phyloP scores from a whole-genome alignment of 139 green algal species.

The Medakamo hakoo region DNA sequence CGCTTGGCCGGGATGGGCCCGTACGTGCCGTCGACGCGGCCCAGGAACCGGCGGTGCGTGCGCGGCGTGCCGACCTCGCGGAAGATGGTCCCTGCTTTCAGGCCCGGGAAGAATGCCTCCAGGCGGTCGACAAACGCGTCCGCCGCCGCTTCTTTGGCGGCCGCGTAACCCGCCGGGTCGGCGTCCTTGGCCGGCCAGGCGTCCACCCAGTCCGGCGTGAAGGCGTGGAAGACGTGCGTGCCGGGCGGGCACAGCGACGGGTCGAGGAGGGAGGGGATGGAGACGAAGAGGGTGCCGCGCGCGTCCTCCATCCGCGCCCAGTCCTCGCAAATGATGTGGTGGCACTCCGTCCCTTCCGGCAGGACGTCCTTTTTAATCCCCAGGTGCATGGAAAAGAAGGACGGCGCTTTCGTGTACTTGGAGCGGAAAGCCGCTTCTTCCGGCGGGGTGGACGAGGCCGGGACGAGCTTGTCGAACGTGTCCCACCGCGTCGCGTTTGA shows the following conservation, averaged over 20 bases:
- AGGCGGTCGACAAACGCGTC: slow-evolving; percentile 56
- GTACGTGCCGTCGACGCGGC: slow-evolving; percentile 75
- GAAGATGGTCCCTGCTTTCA: slow-evolving; percentile 45
- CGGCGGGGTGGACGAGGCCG: neutral
- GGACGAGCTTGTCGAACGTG: slow-evolving; percentile 73
- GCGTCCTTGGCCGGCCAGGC: slow-evolving; percentile 42
- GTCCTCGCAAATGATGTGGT: slow-evolving; percentile 90
- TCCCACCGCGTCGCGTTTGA: slow-evolving; percentile 94
- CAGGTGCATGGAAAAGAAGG: slow-evolving; percentile 85
- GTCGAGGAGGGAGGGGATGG: slow-evolving; percentile 84
- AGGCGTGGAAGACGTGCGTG: slow-evolving; percentile 82
- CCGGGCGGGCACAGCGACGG: slow-evolving; percentile 55
- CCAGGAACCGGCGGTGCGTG: slow-evolving; percentile 84
- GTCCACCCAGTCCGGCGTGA: slow-evolving; percentile 92
- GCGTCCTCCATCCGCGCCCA: slow-evolving; percentile 71
- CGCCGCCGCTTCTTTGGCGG: slow-evolving; percentile 63
- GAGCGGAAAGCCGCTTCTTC: slow-evolving; percentile 27
- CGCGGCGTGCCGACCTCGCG: slow-evolving; percentile 71
- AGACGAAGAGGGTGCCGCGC: slow-evolving; percentile 83
- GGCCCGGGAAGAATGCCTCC: slow-evolving; percentile 65
- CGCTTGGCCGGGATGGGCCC: slow-evolving; percentile 73
- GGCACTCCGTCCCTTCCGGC: slow-evolving; percentile 42
- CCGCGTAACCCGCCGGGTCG: slow-evolving; percentile 29
- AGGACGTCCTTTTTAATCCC: slow-evolving; percentile 64
- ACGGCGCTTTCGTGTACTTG: slow-evolving; percentile 83